Percentiles rank a stretch among this genome's conserved stretches.
These are phyloP conservation scores for Tuber magnatum DNA, from an alignment of 495 filamentous ascomycete genomes.

Conservation along the genomic window DNA sequence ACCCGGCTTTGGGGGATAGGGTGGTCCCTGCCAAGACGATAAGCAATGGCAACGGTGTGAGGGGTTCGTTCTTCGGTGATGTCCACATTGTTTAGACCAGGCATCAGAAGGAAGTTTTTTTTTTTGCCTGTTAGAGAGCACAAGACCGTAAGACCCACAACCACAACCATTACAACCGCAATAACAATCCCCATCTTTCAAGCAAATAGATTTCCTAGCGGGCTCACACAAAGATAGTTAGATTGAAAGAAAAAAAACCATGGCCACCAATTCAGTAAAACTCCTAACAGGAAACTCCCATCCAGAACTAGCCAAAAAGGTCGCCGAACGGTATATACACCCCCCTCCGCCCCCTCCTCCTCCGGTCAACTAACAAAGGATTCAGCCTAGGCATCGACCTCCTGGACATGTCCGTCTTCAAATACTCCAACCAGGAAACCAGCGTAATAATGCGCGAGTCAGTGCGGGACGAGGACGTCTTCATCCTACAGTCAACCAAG, in stretches of 20 bases:
- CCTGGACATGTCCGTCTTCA: slow-evolving; percentile 88
- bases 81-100: too few relatives aligned
- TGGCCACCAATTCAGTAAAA: slow-evolving; percentile 75
- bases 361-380: slow-evolving; percentile 18
- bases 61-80: not conserved
- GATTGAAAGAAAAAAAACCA: slow-evolving; percentile 18
- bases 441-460: slow-evolving; percentile 96
- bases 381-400: slow-evolving; percentile 80
- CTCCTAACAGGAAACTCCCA: slow-evolving; percentile 94
- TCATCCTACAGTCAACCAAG: slow-evolving; percentile 90
- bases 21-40: not conserved
- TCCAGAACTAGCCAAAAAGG: slow-evolving; percentile 79
- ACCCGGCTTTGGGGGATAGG: not conserved
- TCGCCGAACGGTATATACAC: slow-evolving; percentile 70
- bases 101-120: not conserved
- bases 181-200: not conserved
- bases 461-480: slow-evolving; percentile 95
- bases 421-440: slow-evolving; percentile 98
- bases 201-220: not conserved
- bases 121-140: not conserved
- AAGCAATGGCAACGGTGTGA: not conserved
- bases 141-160: not conserved
- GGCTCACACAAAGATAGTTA: not conserved
- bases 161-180: not conserved
- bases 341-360: not conserved